A percentile compares a stretch with the other conserved stretches of the same genome.
phyloP scores from a whole-genome alignment of 2,329 filamentous ascomycete genomes.

The Falciphora oryzae region DNA sequence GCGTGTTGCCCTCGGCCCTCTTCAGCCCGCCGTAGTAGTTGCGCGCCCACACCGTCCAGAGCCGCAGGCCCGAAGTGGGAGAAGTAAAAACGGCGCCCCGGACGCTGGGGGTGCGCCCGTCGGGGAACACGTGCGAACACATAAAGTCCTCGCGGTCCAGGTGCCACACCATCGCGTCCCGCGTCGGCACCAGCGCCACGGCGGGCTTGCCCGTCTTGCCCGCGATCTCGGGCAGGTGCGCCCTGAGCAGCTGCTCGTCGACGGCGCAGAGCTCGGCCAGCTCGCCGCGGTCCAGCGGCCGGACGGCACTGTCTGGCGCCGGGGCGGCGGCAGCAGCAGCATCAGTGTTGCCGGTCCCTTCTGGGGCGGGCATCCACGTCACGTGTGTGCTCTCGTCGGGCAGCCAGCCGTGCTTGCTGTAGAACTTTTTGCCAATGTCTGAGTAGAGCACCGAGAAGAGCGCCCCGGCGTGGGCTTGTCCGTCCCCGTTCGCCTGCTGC shows the following conservation, averaged over 20 bases:
- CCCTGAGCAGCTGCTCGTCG: conserved; percentile 59
- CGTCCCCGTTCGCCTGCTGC: conserved; percentile 8
- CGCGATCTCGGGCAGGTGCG: conserved; percentile 32
- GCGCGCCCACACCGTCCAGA: conserved; percentile 70
- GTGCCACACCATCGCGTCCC: conserved; percentile 68
- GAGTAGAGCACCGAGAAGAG: conserved; percentile 79
- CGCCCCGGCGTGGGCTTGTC: conserved; percentile 20
- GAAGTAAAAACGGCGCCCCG: conserved; percentile 67
- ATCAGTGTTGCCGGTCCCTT: background rate
- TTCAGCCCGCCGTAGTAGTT: conserved; percentile 54
- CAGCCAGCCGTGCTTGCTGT: conserved; percentile 71
- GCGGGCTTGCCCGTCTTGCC: conserved; percentile 28
- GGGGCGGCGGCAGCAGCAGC: conserved; percentile 19
- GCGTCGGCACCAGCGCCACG: conserved; percentile 64
- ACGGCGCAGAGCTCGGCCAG: conserved; percentile 55
- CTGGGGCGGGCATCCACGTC: conserved; percentile 42
- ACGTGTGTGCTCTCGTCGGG: conserved; percentile 69
- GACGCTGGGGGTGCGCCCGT: conserved; percentile 44
- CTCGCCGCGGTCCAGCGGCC: conserved; percentile 51
- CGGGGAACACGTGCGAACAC: conserved; percentile 50
- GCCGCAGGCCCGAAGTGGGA: conserved; percentile 42
- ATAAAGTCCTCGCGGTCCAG: conserved; percentile 78
- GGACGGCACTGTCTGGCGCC: conserved; percentile 22
- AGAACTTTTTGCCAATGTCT: conserved; percentile 80
- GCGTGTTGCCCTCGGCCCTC: conserved; percentile 53